phyloP scores from a whole-genome alignment of 768 basidiomycete species.

The Cytidiella melzeri region DNA sequence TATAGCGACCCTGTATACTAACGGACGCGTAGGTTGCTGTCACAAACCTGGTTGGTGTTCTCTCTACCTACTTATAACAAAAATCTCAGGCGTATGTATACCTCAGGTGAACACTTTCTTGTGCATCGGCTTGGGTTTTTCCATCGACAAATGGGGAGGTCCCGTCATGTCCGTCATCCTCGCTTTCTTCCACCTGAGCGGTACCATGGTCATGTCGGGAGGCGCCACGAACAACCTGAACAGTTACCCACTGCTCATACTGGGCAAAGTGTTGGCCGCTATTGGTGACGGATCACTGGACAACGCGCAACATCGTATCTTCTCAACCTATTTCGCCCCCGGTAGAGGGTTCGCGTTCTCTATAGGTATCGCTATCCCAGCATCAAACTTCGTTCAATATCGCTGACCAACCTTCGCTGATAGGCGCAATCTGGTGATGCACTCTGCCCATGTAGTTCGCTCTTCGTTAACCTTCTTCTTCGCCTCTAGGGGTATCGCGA shows the following conservation, averaged over 20 bases:
- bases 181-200: constrained; percentile 31
- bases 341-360: constrained; percentile 36
- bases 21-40: constrained; percentile 33
- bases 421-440: constrained; percentile 29
- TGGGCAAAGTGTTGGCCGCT: constrained; percentile 35
- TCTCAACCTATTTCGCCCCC: constrained; percentile 38
- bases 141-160: constrained; percentile 38
- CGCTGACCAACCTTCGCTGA: neutral
- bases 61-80: neutral
- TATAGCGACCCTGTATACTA: no score
- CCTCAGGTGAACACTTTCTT: constrained; percentile 35
- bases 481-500: constrained; percentile 31
- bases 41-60: constrained; percentile 31
- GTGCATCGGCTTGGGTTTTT: constrained; percentile 34
- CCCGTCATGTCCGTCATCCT: constrained; percentile 32
- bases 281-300: constrained; percentile 36
- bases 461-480: neutral
- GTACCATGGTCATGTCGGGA: constrained; percentile 33
- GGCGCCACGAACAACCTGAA: constrained; percentile 33
- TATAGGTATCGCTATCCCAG: constrained; percentile 15
- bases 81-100: neutral
- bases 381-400: neutral
- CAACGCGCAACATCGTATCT: constrained; percentile 38
- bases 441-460: neutral
- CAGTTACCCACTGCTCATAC: constrained; percentile 33